Evolutionary conservation across 768 basidiomycete species (phyloP).

Genomic region (Pisolithus microcarpus): DNA sequence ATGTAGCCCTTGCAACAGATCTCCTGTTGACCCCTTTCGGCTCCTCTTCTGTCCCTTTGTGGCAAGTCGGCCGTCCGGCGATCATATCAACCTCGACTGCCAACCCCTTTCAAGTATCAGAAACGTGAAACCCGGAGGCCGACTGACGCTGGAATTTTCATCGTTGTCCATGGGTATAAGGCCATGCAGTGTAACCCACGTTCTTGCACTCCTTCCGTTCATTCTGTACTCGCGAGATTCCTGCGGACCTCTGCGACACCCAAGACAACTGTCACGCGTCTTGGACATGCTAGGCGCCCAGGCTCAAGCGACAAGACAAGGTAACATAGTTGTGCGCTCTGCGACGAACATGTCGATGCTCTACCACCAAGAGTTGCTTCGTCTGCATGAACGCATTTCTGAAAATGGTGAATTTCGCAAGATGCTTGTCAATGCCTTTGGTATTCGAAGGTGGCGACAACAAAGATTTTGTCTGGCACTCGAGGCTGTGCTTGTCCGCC

Average conservation of each 20-base stretch:
- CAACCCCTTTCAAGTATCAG: conserved; percentile 9
- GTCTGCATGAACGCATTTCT: conserved; percentile 5
- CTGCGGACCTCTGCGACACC: conserved; percentile 28
- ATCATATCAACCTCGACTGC: conserved; percentile 19
- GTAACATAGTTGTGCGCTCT: conserved; percentile 25
- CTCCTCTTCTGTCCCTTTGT: conserved; percentile 6
- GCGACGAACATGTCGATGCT: conserved; percentile 36
- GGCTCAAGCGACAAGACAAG: not conserved
- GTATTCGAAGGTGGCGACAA: conserved; percentile 38
- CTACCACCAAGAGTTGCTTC: conserved; percentile 16
- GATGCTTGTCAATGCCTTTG: conserved; percentile 13
- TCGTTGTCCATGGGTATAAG: conserved; percentile 32
- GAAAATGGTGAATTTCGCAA: conserved; percentile 10
- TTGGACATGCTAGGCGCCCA: conserved; percentile 28
- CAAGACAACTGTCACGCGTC: conserved; percentile 31
- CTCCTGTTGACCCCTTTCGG: conserved; percentile 9
- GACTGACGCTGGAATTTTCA: conserved; percentile 29
- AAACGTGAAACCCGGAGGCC: conserved; percentile 12
- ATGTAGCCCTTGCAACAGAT: not conserved
- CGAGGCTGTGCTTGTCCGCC: conserved; percentile 45
- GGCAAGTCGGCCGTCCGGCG: conserved; percentile 1
- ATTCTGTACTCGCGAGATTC: conserved; percentile 16
- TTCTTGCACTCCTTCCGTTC: conserved; percentile 41
- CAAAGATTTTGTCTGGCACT: conserved; percentile 41
- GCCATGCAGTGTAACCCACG: conserved; percentile 30